A percentile compares a stretch with the other conserved stretches of the same genome.
Evolutionary conservation across 345 rosid genomes (phyloP).

Genomic region (Ceriops zippeliana): DNA sequence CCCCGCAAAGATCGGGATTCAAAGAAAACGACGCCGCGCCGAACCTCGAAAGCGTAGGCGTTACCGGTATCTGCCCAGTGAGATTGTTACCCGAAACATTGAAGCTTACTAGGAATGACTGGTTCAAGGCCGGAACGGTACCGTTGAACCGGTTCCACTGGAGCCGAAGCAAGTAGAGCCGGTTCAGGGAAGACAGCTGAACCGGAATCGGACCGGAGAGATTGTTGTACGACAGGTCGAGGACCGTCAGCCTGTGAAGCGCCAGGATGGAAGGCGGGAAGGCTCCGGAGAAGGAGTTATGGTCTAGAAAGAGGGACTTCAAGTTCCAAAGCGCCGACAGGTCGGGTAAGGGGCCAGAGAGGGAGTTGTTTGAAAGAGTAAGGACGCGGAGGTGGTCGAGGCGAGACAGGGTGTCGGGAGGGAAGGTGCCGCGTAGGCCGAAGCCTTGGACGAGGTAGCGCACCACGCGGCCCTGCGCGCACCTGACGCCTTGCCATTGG

Average conservation of each 20-base stretch:
- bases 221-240: slow-evolving; percentile 53
- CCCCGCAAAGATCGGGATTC: slow-evolving; percentile 82
- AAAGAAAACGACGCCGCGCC: slow-evolving; percentile 47
- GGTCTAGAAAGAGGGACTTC: slow-evolving; percentile 55
- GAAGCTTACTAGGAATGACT: slow-evolving; percentile 44
- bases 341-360: slow-evolving; percentile 79
- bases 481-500: slow-evolving; percentile 89
- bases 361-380: slow-evolving; percentile 69
- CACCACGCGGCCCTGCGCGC: slow-evolving; percentile 76
- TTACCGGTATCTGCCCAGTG: slow-evolving; percentile 60
- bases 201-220: slow-evolving; percentile 64
- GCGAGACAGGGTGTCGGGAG: slow-evolving; percentile 58
- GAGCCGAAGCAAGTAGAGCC: slow-evolving; percentile 56
- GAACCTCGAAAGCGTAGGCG: slow-evolving; percentile 63
- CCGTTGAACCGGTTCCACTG: slow-evolving; percentile 70
- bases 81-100: slow-evolving; percentile 79
- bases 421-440: slow-evolving; percentile 64
- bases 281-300: slow-evolving; percentile 61
- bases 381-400: slow-evolving; percentile 95
- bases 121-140: slow-evolving; percentile 66
- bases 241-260: slow-evolving; percentile 55
- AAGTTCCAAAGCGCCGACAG: slow-evolving; percentile 71
- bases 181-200: slow-evolving; percentile 41
- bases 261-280: slow-evolving; percentile 61
- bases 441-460: slow-evolving; percentile 51